A percentile compares a stretch with the other conserved stretches of the same genome.
Conservation (phyloP, 495 filamentous ascomycete species). For the Hypoxylon lienhwacheense region DNA sequence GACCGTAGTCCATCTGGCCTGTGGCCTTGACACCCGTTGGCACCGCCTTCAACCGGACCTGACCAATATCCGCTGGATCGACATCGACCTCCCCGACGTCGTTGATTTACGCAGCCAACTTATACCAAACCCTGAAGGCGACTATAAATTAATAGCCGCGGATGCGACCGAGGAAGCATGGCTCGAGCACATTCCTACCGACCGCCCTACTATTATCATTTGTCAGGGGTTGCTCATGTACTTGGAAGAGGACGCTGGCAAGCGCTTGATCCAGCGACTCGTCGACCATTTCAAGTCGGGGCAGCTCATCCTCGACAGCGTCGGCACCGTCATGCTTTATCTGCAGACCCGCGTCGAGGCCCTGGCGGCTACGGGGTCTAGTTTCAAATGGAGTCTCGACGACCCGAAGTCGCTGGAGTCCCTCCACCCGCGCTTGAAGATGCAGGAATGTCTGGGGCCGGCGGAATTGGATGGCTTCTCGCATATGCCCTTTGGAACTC, state of each 20-base stretch:
- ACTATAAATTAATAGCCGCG: slow-evolving; percentile 24
- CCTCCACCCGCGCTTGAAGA: slow-evolving; percentile 23
- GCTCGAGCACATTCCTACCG: slow-evolving; percentile 26
- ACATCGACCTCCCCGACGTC: slow-evolving; percentile 34
- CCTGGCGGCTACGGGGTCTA: slow-evolving; percentile 18
- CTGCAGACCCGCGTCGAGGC: slow-evolving; percentile 12
- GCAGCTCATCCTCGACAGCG: slow-evolving; percentile 30
- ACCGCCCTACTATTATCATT: slow-evolving; percentile 28
- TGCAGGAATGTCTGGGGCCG: slow-evolving; percentile 25
- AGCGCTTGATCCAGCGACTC: slow-evolving; percentile 23
- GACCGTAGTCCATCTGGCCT: slow-evolving; percentile 36
- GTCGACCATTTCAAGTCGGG: slow-evolving; percentile 31
- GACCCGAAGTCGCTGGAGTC: slow-evolving; percentile 26
- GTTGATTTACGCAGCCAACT: slow-evolving; percentile 24
- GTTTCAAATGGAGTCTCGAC: slow-evolving; percentile 30
- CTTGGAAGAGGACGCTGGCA: slow-evolving; percentile 25
- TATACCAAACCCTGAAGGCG: slow-evolving; percentile 25
- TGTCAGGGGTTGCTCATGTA: slow-evolving; percentile 36
- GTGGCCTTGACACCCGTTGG: slow-evolving; percentile 33
- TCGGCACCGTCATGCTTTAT: slow-evolving; percentile 14
- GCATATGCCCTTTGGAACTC: slow-evolving; percentile 10
- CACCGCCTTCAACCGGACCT: slow-evolving; percentile 27
- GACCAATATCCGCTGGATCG: slow-evolving; percentile 30
- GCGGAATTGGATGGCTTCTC: slow-evolving; percentile 16
- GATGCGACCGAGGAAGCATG: slow-evolving; percentile 27